Evolutionary conservation across 1,284 basidiomycete genomes (phyloP).

Genomic region (Apiotrichum gracile): DNA sequence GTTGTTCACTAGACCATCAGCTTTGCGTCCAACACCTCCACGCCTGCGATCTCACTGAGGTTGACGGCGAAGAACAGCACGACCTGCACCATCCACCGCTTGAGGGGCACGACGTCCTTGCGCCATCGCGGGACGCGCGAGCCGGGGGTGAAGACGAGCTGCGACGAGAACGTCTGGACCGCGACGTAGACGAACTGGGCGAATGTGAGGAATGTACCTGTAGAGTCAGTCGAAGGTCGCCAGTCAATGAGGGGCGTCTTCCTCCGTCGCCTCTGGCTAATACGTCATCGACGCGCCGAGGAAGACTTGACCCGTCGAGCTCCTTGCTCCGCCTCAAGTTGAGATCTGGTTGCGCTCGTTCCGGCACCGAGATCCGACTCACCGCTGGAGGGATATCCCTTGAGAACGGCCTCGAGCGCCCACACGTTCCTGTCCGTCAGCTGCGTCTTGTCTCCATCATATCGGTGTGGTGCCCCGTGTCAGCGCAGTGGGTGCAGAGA

Average conservation of each 20-base stretch:
- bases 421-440: constrained; percentile 48
- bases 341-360: too few species aligned
- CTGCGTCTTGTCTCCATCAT: neutral
- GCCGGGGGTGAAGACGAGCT: constrained; percentile 25
- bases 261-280: too few species aligned
- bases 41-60: constrained; percentile 32
- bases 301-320: too few species aligned
- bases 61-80: constrained; percentile 73
- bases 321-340: too few species aligned
- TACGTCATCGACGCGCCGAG: too few species aligned
- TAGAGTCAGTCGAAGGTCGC: constrained; percentile 1
- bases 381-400: constrained; percentile 65
- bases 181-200: constrained; percentile 74
- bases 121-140: constrained; percentile 17
- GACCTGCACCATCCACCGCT: constrained; percentile 73
- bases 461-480: too few species aligned
- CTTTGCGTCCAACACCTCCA: neutral
- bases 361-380: too few species aligned
- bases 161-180: constrained; percentile 46
- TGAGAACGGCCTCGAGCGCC: constrained; percentile 54
- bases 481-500: too few species aligned
- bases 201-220: constrained; percentile 76
- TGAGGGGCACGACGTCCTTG: constrained; percentile 63
- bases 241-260: too few species aligned
- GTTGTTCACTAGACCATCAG: constrained; percentile 65